Conservation (phyloP, 2,329 filamentous ascomycete species). For the Colletotrichum spaethianum region DNA sequence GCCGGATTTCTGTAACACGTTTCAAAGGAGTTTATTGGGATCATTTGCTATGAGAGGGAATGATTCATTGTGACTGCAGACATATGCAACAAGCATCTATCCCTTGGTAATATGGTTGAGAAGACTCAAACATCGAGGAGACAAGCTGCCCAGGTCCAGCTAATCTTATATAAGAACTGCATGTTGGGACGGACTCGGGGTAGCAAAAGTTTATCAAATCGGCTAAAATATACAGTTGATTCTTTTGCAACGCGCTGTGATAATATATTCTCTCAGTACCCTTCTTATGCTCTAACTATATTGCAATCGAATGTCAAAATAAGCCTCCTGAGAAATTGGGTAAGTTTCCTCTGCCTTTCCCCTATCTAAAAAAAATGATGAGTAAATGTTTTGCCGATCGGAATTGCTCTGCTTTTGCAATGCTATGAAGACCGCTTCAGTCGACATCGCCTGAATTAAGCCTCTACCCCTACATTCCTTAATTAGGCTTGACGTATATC, state of each 20-base stretch:
- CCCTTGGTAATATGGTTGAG: too few species aligned
- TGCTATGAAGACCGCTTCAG: slow-evolving; percentile 17
- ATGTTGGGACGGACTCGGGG: too few species aligned
- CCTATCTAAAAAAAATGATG: neutral
- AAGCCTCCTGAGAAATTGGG: neutral
- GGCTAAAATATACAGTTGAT: too few species aligned
- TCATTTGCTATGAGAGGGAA: neutral
- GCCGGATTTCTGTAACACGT: neutral
- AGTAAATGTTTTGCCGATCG: slow-evolving; percentile 35
- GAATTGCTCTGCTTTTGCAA: neutral
- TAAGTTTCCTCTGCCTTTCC: neutral
- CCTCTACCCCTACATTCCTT: neutral
- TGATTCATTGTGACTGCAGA: slow-evolving; percentile 2
- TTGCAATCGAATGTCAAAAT: neutral
- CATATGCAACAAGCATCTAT: neutral
- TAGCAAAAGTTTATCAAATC: too few species aligned
- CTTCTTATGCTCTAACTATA: neutral
- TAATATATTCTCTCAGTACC: too few species aligned
- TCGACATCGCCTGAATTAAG: slow-evolving; percentile 26
- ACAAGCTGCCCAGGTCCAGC: too few species aligned
- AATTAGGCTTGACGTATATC: neutral
- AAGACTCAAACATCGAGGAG: neutral
- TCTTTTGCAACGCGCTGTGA: too few species aligned
- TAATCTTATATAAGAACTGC: too few species aligned
- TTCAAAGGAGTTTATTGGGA: too few species aligned